phyloP scores from a whole-genome alignment of 139 green algal species.

The Chlorella sp. region DNA sequence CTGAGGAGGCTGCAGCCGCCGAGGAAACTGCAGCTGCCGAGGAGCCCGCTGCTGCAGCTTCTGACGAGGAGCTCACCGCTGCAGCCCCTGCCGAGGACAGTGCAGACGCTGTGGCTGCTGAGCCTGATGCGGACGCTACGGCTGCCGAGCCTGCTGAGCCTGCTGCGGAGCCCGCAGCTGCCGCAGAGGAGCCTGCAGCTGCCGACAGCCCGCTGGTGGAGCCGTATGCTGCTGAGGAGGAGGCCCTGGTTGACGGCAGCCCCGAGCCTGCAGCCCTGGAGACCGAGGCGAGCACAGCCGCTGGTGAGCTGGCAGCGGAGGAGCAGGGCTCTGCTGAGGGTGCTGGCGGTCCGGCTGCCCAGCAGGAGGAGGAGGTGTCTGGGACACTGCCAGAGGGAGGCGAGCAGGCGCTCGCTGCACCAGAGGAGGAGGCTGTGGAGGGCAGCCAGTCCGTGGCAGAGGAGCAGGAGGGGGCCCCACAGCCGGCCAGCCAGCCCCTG shows the following conservation, averaged over 20 bases:
- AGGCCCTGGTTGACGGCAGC: too few relatives aligned
- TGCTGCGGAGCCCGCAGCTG: neutral
- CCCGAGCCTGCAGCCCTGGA: neutral
- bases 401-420: neutral
- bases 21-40: neutral
- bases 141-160: neutral
- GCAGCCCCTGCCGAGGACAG: too few relatives aligned
- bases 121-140: too few relatives aligned
- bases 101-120: too few relatives aligned
- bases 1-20: neutral
- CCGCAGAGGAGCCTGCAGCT: too few relatives aligned
- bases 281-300: neutral
- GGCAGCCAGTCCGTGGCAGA: neutral
- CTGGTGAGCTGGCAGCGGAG: neutral
- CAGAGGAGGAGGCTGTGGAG: neutral
- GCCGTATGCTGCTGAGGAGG: too few relatives aligned
- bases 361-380: too few relatives aligned
- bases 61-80: neutral
- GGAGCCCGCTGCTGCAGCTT: too few relatives aligned
- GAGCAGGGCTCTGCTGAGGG: neutral
- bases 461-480: neutral
- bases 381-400: too few relatives aligned
- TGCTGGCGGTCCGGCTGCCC: neutral
- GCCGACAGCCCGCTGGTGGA: too few relatives aligned
- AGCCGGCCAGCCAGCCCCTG: neutral